Evolutionary conservation across 2,329 filamentous ascomycete genomes (phyloP).

Genomic region (Escovopsis sp.): DNA sequence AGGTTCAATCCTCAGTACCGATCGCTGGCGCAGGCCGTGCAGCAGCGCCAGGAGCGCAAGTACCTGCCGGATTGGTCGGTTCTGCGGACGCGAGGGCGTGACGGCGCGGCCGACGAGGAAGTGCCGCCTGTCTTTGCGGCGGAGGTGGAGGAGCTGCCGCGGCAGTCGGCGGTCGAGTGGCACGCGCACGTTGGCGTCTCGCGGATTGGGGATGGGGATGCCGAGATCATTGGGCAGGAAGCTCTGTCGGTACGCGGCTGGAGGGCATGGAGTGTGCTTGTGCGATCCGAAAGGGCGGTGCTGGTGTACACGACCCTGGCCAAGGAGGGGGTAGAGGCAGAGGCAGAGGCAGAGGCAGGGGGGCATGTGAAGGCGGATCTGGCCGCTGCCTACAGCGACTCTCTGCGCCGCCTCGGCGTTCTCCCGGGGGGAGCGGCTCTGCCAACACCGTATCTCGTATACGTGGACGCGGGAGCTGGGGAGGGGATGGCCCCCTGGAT

Average conservation of each 20-base stretch:
- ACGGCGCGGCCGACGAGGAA: conserved; percentile 18
- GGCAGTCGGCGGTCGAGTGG: conserved; percentile 70
- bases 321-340: not conserved
- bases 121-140: conserved; percentile 58
- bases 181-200: conserved; percentile 50
- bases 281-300: conserved; percentile 8
- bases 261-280: conserved; percentile 16
- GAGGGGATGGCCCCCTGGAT: conserved; percentile 8
- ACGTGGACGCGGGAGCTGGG: conserved; percentile 17
- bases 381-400: conserved; percentile 9
- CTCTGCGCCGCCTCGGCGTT: conserved; percentile 11
- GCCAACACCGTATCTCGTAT: conserved; percentile 17
- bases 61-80: conserved; percentile 37
- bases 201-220: conserved; percentile 14
- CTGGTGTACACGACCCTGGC: conserved; percentile 19
- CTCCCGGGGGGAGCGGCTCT: conserved; percentile 1
- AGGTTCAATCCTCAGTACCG: conserved; percentile 41
- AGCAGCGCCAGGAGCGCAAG: conserved; percentile 8
- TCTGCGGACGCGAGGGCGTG: conserved; percentile 20
- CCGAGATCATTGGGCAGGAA: conserved; percentile 11
- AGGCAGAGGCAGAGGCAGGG: conserved; percentile 7
- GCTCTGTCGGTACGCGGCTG: conserved; percentile 11
- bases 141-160: conserved; percentile 64
- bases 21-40: conserved; percentile 21
- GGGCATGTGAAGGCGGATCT: conserved; percentile 8